Conservation (phyloP, 1,284 basidiomycete genomes). For the Ustilago loliicola region DNA sequence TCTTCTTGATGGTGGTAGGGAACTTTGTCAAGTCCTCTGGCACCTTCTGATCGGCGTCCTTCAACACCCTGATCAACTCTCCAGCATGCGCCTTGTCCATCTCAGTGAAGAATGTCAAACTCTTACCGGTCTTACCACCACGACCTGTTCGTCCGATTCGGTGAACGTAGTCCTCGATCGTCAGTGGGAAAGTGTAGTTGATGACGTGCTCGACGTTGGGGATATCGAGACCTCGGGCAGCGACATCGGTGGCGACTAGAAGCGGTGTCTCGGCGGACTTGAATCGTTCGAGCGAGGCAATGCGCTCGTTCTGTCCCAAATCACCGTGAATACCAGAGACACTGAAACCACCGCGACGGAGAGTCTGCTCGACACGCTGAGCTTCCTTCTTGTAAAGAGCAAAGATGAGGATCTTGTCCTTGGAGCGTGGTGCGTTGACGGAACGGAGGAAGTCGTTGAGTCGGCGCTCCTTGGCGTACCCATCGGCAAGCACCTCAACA, state of each 20-base stretch:
- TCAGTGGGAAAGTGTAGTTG: conserved; percentile 90
- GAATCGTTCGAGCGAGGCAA: conserved; percentile 89
- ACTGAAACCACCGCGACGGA: conserved; percentile 82
- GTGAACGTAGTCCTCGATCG: conserved; percentile 85
- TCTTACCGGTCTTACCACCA: conserved; percentile 89
- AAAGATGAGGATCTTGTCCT: conserved; percentile 88
- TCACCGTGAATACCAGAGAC: conserved; percentile 95
- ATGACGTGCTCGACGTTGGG: conserved; percentile 85
- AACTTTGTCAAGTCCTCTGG: conserved; percentile 86
- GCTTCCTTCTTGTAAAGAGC: conserved; percentile 93
- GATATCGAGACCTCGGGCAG: conserved; percentile 95
- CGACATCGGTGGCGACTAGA: conserved; percentile 97
- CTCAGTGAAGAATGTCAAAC: conserved; percentile 90
- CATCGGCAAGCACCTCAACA: conserved; percentile 91
- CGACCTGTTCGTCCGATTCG: conserved; percentile 96
- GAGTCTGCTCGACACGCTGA: conserved; percentile 84
- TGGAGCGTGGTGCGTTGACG: conserved; percentile 71
- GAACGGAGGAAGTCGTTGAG: conserved; percentile 66
- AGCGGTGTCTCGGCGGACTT: conserved; percentile 86
- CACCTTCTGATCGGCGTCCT: conserved; percentile 83
- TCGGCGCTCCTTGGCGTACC: conserved; percentile 84
- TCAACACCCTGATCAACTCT: conserved; percentile 89
- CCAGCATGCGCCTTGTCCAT: conserved; percentile 82
- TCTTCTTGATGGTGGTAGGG: conserved; percentile 95
- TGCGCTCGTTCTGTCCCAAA: conserved; percentile 86